phyloP scores from a whole-genome alignment of 192 early-diverging fungal species.

The Coemansia erecta region DNA sequence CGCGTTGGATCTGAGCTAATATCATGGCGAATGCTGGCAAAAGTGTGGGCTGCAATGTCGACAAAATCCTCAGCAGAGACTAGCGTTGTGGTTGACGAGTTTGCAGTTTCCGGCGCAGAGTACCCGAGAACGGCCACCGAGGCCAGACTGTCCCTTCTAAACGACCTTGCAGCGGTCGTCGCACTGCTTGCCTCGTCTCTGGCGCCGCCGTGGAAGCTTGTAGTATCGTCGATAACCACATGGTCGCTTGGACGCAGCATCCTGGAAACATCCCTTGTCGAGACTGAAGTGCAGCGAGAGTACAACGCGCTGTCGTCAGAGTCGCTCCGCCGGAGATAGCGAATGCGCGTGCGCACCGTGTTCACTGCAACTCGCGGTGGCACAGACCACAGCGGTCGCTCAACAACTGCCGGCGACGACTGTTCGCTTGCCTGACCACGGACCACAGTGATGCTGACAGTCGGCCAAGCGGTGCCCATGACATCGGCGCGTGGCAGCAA shows the following conservation, averaged over 20 bases:
- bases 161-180: neutral
- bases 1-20: constrained; percentile 21
- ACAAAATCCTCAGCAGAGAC: constrained; percentile 31
- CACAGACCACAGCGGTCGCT: constrained; percentile 29
- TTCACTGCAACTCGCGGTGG: constrained; percentile 44
- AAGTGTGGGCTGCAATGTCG: constrained; percentile 8
- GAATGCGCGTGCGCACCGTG: constrained; percentile 24
- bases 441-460: constrained; percentile 17
- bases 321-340: constrained; percentile 32
- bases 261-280: constrained; percentile 2
- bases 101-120: constrained; percentile 14
- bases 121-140: constrained; percentile 12
- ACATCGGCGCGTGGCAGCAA: constrained; percentile 25
- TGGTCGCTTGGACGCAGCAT: constrained; percentile 15
- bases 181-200: neutral
- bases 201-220: constrained; percentile 7
- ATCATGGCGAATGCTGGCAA: constrained; percentile 41
- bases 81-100: constrained; percentile 3
- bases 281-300: constrained; percentile 39
- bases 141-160: neutral
- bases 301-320: constrained; percentile 24
- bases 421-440: neutral
- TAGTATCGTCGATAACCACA: constrained; percentile 17
- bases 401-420: neutral
- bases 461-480: constrained; percentile 34